phyloP scores from a whole-genome alignment of 2,329 filamentous ascomycete species.

The Trichophyton rubrum region DNA sequence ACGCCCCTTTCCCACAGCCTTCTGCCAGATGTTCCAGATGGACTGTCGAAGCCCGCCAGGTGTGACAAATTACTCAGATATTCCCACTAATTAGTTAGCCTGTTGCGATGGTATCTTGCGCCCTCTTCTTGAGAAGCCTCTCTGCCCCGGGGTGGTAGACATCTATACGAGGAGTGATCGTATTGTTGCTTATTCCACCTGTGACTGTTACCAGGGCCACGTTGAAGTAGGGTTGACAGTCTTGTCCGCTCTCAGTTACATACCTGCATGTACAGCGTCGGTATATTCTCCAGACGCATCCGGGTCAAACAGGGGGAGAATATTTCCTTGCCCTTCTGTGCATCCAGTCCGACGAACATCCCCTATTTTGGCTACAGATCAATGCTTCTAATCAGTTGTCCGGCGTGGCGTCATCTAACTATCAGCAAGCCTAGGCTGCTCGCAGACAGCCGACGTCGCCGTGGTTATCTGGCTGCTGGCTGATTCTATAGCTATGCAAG shows the following conservation, averaged over 20 bases:
- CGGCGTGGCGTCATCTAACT: background rate
- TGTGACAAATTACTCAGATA: background rate
- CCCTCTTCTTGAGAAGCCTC: no score
- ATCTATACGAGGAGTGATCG: background rate
- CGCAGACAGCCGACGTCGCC: no score
- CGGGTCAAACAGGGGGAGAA: background rate
- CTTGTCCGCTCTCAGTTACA: background rate
- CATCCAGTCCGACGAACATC: background rate
- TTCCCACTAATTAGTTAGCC: background rate
- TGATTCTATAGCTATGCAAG: no score
- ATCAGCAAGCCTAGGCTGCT: no score
- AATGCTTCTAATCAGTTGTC: background rate
- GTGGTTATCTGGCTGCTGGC: no score
- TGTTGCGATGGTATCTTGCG: background rate
- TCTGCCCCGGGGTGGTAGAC: background rate
- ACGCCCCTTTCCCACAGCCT: background rate
- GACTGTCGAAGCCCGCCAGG: background rate
- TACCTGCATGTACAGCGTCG: background rate
- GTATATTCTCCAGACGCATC: background rate
- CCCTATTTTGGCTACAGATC: background rate
- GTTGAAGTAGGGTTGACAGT: constrained; percentile 1
- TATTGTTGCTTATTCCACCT: constrained; percentile 3
- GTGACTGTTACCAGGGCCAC: background rate
- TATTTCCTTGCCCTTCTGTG: background rate
- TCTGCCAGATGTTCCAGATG: background rate